Conservation (phyloP, 441 rosid genomes). For the Pelargonium exstipulatum region DNA sequence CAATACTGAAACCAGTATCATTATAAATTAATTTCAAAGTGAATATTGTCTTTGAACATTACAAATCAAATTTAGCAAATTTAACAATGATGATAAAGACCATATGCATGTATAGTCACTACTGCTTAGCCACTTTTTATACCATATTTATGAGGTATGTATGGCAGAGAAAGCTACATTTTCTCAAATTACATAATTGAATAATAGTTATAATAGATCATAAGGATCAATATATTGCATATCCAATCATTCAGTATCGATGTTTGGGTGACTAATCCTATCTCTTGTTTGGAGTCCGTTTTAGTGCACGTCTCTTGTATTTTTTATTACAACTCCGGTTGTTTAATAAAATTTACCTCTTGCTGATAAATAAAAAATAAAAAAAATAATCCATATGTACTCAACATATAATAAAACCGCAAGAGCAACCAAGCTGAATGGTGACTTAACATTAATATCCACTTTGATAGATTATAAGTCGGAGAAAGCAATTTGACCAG, state of each 20-base stretch:
- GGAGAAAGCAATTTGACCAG: constrained; percentile 18
- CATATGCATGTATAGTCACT: neutral
- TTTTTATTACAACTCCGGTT: no score
- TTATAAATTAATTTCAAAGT: neutral
- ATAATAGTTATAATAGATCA: neutral
- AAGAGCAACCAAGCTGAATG: constrained; percentile 35
- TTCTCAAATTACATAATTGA: neutral
- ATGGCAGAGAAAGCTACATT: neutral
- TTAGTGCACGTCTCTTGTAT: no score
- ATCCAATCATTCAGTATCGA: no score
- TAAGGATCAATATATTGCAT: constrained; percentile 4
- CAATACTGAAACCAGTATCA: neutral
- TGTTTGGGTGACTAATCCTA: no score
- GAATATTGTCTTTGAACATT: neutral
- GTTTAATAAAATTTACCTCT: no score
- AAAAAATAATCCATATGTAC: constrained; percentile 16
- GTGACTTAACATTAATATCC: constrained; percentile 17
- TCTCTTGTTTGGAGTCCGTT: no score
- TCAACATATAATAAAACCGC: constrained; percentile 23
- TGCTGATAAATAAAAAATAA: no score
- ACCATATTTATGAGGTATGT: neutral
- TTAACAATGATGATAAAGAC: neutral
- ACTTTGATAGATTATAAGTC: constrained; percentile 15
- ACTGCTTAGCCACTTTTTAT: neutral
- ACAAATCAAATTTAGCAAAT: neutral